These are phyloP conservation scores for Kuraishia hungarica DNA, from an alignment of 805 yeast genomes.

Conservation along the genomic window DNA sequence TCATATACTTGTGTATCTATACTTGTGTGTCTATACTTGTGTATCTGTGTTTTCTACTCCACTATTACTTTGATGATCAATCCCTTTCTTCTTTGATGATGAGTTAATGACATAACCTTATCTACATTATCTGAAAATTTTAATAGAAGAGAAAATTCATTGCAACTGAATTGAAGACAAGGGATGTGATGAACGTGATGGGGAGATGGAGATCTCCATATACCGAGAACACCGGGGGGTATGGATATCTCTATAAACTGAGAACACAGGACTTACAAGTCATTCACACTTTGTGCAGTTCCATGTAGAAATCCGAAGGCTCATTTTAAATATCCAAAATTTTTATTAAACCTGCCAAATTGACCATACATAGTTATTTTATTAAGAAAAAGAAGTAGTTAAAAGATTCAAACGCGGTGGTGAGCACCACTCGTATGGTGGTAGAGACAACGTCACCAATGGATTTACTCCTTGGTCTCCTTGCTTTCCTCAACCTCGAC, in stretches of 20 bases:
- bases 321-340: too few relatives aligned
- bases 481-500: not conserved
- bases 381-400: too few relatives aligned
- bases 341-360: too few relatives aligned
- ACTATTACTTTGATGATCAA: not conserved
- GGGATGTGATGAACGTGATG: not conserved
- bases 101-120: not conserved
- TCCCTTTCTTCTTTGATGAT: not conserved
- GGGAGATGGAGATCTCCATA: too few relatives aligned
- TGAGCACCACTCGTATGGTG: not conserved
- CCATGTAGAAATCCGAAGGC: too few relatives aligned
- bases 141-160: not conserved
- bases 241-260: too few relatives aligned
- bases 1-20: too few relatives aligned
- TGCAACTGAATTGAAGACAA: not conserved
- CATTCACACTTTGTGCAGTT: too few relatives aligned
- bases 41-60: not conserved
- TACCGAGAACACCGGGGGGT: too few relatives aligned
- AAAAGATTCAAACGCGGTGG: too few relatives aligned
- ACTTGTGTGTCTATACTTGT: not conserved
- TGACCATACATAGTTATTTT: too few relatives aligned
- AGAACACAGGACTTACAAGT: too few relatives aligned
- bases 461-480: not conserved
- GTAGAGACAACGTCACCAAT: not conserved
- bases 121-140: conserved; percentile 1